phyloP scores from a whole-genome alignment of 352 stramenopile genomes.

The Elongisporangium prolatum region DNA sequence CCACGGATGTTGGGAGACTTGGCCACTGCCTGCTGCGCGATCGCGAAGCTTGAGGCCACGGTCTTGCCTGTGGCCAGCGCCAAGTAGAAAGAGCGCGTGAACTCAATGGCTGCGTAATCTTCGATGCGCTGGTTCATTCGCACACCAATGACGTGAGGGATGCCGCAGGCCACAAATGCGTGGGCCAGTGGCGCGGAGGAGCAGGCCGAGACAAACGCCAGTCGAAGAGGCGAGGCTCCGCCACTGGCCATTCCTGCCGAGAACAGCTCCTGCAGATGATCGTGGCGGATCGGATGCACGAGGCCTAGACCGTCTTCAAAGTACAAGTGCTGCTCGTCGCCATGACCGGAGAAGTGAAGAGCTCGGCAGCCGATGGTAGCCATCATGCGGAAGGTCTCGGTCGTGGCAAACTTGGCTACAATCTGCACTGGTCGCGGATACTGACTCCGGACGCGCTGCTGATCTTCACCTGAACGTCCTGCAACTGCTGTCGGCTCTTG shows the following conservation, averaged over 20 bases:
- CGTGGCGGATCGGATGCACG: constrained; percentile 42
- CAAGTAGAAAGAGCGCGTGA: constrained; percentile 55
- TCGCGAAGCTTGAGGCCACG: constrained; percentile 33
- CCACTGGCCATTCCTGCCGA: constrained; percentile 14
- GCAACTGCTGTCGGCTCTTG: background rate
- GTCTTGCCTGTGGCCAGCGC: constrained; percentile 42
- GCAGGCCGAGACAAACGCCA: constrained; percentile 47
- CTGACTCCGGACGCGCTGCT: constrained; percentile 13
- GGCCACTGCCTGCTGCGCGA: constrained; percentile 34
- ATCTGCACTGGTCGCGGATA: constrained; percentile 68
- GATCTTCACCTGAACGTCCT: constrained; percentile 3
- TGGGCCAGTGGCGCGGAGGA: constrained; percentile 42
- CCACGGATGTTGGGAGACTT: constrained; percentile 42
- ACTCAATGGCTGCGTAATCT: constrained; percentile 55
- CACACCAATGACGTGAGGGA: constrained; percentile 82
- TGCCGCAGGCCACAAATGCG: constrained; percentile 67
- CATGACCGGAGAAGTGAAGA: constrained; percentile 90
- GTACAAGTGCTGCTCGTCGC: constrained; percentile 76
- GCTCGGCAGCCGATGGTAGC: constrained; percentile 80
- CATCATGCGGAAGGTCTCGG: constrained; percentile 73
- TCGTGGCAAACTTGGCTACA: constrained; percentile 86
- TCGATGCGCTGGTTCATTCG: constrained; percentile 51
- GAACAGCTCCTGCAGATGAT: constrained; percentile 33
- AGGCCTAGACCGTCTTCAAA: constrained; percentile 85
- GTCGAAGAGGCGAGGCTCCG: constrained; percentile 18